Percentiles rank a stretch among this genome's conserved stretches.
Conservation (phyloP, 345 rosid genomes). For the Populus ilicifolia region DNA sequence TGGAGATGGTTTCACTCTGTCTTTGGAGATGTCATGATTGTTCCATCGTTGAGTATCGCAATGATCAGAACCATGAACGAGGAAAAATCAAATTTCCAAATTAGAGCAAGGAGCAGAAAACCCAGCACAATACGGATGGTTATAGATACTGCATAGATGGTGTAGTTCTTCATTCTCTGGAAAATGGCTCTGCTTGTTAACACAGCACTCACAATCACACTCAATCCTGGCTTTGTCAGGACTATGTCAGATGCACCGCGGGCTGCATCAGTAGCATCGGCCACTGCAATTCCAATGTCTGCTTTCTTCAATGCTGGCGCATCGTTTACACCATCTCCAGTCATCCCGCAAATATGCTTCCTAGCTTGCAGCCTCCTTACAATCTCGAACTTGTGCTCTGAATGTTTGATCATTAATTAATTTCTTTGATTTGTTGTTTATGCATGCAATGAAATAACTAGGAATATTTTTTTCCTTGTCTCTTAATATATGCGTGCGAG, state of each 20-base stretch:
- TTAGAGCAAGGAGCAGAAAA: conserved; percentile 78
- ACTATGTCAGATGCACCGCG: conserved; percentile 90
- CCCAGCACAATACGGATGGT: conserved; percentile 87
- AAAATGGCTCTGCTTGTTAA: conserved; percentile 90
- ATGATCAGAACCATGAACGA: conserved; percentile 92
- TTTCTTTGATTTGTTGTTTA: neutral
- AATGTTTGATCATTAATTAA: conserved; percentile 15
- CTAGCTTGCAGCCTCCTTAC: conserved; percentile 78
- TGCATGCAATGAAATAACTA: neutral
- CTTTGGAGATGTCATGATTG: conserved; percentile 85
- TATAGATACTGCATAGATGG: conserved; percentile 92
- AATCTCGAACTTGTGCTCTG: conserved; percentile 93
- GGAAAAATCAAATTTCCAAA: conserved; percentile 91
- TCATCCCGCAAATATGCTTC: conserved; percentile 97
- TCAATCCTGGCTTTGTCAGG: conserved; percentile 87
- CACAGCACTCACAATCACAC: conserved; percentile 93
- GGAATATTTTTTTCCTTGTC: neutral
- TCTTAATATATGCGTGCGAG: neutral
- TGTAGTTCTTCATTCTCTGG: conserved; percentile 97
- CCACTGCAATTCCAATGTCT: conserved; percentile 96
- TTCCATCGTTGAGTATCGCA: conserved; percentile 87
- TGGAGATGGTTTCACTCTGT: conserved; percentile 83
- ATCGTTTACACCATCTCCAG: conserved; percentile 97
- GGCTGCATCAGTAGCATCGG: conserved; percentile 96
- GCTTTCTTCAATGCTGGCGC: conserved; percentile 94